These are phyloP conservation scores for Quercus dentata DNA, from an alignment of 306 rosid species.

Conservation along the genomic window DNA sequence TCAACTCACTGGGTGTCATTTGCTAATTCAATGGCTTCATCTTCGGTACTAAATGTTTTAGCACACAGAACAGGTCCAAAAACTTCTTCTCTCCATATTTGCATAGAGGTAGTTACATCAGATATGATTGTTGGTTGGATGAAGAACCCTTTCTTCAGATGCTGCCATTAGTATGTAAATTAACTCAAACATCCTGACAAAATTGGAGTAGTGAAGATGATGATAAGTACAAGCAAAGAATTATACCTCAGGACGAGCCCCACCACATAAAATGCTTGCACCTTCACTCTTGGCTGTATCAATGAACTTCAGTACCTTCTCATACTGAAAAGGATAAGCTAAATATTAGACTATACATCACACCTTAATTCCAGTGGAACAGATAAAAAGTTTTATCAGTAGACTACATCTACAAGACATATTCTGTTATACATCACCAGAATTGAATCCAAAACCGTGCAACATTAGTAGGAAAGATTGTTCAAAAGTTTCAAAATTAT, in stretches of 20 bases:
- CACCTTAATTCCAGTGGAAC: constrained; percentile 6
- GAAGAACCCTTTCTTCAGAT: constrained; percentile 83
- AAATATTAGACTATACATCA: constrained; percentile 34
- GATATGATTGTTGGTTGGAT: constrained; percentile 75
- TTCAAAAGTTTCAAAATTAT: neutral
- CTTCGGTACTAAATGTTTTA: constrained; percentile 87
- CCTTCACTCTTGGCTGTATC: constrained; percentile 90
- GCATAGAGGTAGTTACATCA: constrained; percentile 83
- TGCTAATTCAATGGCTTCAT: constrained; percentile 90
- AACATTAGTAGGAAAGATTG: neutral
- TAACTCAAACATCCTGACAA: neutral
- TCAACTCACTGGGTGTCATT: constrained; percentile 72
- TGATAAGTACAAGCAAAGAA: constrained; percentile 11
- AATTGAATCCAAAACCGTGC: neutral
- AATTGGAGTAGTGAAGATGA: constrained; percentile 6
- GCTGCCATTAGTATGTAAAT: constrained; percentile 49
- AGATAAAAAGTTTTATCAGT: neutral
- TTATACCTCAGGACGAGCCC: constrained; percentile 88
- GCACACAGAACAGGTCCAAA: constrained; percentile 95
- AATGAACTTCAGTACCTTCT: constrained; percentile 74
- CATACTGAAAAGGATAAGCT: constrained; percentile 59
- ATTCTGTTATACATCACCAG: neutral
- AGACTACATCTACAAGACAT: neutral
- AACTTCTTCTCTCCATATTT: constrained; percentile 97
- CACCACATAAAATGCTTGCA: constrained; percentile 82